These are phyloP conservation scores for Podaxis carcinomalis DNA, from an alignment of 768 basidiomycete genomes.

Conservation along the genomic window DNA sequence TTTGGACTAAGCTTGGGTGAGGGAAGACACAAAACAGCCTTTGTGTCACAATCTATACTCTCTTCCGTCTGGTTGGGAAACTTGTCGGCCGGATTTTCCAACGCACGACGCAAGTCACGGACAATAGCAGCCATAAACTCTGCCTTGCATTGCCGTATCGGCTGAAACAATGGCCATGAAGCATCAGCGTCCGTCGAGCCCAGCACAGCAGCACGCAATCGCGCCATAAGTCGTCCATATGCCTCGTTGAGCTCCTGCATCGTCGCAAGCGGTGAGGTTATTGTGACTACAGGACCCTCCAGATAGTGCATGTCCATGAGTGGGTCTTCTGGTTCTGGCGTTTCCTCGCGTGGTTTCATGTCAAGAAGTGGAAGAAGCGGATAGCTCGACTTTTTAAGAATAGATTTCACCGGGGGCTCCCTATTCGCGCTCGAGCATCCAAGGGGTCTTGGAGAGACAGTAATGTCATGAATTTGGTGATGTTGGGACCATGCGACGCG, in stretches of 20 bases:
- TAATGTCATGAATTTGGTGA: constrained; percentile 42
- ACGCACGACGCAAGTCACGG: constrained; percentile 63
- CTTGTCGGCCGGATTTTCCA: constrained; percentile 49
- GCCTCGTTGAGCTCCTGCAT: constrained; percentile 65
- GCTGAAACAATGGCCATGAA: constrained; percentile 71
- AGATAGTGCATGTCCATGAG: constrained; percentile 62
- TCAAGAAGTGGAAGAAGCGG: constrained; percentile 12
- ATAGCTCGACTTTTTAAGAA: constrained; percentile 22
- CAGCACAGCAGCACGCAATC: constrained; percentile 47
- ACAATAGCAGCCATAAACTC: constrained; percentile 55
- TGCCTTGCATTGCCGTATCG: constrained; percentile 50
- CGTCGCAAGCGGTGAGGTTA: constrained; percentile 45
- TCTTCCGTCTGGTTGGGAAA: constrained; percentile 20
- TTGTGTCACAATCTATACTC: constrained; percentile 22
- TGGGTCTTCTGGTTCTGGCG: constrained; percentile 75
- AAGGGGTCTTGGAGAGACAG: constrained; percentile 21
- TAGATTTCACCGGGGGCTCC: constrained; percentile 25
- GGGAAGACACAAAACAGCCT: constrained; percentile 37
- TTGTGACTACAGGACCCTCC: constrained; percentile 55
- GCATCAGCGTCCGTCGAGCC: constrained; percentile 49
- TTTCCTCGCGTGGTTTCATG: constrained; percentile 47
- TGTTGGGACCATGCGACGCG: constrained; percentile 50
- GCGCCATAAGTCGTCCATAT: constrained; percentile 65
- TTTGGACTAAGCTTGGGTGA: constrained; percentile 69
- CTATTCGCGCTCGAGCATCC: constrained; percentile 16